phyloP scores from a whole-genome alignment of 108 stramenopile genomes.

The Cyclotella sp. region DNA sequence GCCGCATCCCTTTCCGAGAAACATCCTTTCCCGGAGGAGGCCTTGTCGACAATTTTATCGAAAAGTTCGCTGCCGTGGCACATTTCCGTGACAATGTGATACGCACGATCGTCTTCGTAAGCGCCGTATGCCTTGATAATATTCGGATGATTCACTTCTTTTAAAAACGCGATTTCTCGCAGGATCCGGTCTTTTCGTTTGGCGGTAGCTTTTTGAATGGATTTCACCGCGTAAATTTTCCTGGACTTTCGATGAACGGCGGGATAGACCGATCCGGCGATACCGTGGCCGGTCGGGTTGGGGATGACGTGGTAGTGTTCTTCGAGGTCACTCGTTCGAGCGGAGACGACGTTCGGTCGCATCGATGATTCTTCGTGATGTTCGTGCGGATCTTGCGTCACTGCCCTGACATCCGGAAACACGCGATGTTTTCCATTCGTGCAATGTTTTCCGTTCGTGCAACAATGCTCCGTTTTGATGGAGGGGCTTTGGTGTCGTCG shows the following conservation, averaged over 20 bases:
- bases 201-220: conserved; percentile 5
- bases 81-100: conserved; percentile 71
- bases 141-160: conserved; percentile 48
- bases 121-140: conserved; percentile 57
- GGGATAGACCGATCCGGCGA: conserved; percentile 1
- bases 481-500: neutral
- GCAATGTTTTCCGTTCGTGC: neutral
- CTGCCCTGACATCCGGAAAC: neutral
- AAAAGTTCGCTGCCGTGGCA: conserved; percentile 64
- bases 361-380: neutral
- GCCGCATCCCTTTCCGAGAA: conserved; percentile 37
- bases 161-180: conserved; percentile 17
- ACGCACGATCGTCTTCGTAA: conserved; percentile 54
- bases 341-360: neutral
- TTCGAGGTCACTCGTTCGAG: neutral
- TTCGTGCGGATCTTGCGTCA: neutral
- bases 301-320: neutral
- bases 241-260: conserved; percentile 1
- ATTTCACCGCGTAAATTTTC: conserved; percentile 17
- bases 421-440: neutral
- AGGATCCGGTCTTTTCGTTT: neutral
- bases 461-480: neutral
- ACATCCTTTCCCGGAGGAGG: conserved; percentile 29
- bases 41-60: conserved; percentile 55
- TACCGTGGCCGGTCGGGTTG: neutral